These are phyloP conservation scores for Gnetum montanum DNA, from an alignment of 75 land plant species.

Conservation along the genomic window DNA sequence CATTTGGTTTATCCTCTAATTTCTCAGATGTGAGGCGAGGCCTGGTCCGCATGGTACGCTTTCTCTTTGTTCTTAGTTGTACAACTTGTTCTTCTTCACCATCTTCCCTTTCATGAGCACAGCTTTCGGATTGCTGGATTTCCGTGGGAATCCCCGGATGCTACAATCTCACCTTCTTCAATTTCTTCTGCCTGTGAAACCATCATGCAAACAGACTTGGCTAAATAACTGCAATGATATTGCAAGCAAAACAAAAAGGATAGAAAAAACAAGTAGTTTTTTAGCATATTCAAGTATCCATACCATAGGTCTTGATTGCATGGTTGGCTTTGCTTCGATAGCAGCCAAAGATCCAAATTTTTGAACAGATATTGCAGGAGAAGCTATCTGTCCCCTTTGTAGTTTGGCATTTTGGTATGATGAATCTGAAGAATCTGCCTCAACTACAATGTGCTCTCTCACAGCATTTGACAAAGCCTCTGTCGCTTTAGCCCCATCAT, in stretches of 20 bases:
- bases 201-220: too few species aligned
- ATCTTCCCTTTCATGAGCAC: slow-evolving; percentile 81
- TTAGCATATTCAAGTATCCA: too few species aligned
- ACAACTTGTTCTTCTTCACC: slow-evolving; percentile 80
- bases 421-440: slow-evolving; percentile 51
- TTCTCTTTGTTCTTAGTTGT: slow-evolving; percentile 80
- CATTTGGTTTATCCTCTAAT: slow-evolving; percentile 30
- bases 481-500: slow-evolving; percentile 13
- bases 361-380: slow-evolving; percentile 45
- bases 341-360: slow-evolving; percentile 97
- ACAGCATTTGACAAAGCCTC: slow-evolving; percentile 22
- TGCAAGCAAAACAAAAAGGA: neutral
- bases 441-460: slow-evolving; percentile 33
- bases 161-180: slow-evolving; percentile 97
- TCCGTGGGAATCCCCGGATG: slow-evolving; percentile 88
- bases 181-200: slow-evolving; percentile 74
- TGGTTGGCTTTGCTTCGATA: slow-evolving; percentile 60
- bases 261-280: too few species aligned
- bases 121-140: slow-evolving; percentile 73
- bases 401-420: slow-evolving; percentile 47
- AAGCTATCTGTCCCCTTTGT: slow-evolving; percentile 10
- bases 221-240: slow-evolving; percentile 3
- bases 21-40: slow-evolving; percentile 45
- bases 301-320: slow-evolving; percentile 51
- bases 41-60: slow-evolving; percentile 70